A percentile compares a stretch with the other conserved stretches of the same genome.
Conservation (phyloP, 163 green algal genomes). For the Chlorella variabilis region DNA sequence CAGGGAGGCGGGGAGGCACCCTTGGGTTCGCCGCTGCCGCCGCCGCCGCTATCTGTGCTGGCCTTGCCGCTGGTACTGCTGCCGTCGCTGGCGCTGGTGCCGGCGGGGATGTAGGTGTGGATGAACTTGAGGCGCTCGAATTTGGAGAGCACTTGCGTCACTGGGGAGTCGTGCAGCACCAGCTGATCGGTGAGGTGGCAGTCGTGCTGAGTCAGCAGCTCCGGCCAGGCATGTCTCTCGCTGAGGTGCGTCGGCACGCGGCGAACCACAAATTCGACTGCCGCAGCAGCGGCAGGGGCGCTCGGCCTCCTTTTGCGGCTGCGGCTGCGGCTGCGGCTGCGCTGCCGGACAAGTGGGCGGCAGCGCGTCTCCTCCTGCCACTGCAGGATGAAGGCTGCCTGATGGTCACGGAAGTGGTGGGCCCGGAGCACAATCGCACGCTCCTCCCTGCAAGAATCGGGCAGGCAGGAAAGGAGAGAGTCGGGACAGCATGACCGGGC, state of each 20-base stretch:
- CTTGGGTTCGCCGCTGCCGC: too few relatives aligned
- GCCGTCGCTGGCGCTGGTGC: not conserved
- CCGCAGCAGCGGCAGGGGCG: too few relatives aligned
- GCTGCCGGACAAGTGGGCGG: slow-evolving; percentile 41
- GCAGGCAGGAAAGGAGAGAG: not conserved
- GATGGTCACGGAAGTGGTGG: slow-evolving; percentile 43
- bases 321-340: too few relatives aligned
- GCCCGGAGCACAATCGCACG: slow-evolving; percentile 53
- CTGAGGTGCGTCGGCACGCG: slow-evolving; percentile 53
- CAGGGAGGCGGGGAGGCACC: too few relatives aligned
- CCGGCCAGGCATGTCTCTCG: not conserved
- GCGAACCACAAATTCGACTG: slow-evolving; percentile 26
- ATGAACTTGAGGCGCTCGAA: slow-evolving; percentile 56
- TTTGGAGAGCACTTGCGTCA: slow-evolving; percentile 46
- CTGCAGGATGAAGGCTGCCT: too few relatives aligned
- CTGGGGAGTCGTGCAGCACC: slow-evolving; percentile 32
- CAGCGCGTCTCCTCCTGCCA: too few relatives aligned
- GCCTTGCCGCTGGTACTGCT: too few relatives aligned
- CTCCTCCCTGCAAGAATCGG: slow-evolving; percentile 40
- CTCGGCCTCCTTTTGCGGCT: too few relatives aligned
- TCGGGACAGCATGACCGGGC: not conserved
- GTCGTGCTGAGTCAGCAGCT: slow-evolving; percentile 27
- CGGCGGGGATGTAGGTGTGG: slow-evolving; percentile 39
- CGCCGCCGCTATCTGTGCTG: too few relatives aligned
- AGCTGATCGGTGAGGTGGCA: slow-evolving; percentile 45